Base-by-base conservation (phyloP, 768 basidiomycete species). In the Mrakia blollopis region DNA sequence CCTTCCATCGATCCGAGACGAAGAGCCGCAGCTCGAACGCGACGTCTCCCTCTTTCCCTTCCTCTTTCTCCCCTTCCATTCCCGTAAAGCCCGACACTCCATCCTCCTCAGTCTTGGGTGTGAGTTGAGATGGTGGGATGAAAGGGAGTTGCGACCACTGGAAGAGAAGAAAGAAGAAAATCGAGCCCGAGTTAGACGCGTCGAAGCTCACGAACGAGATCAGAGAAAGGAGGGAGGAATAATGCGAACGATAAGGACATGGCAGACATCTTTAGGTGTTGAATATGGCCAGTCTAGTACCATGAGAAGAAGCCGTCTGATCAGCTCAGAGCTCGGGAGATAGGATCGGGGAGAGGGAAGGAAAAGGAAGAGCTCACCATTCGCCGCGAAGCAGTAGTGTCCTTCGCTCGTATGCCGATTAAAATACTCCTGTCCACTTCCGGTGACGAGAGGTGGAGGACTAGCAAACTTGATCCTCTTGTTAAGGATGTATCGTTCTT, bases 201-300 rank as follows among this genome's bases (percentile, higher is more conserved):
- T 39, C 37, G 35, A 92, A 92, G 16, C 86, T 57, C 57, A 39
- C 47, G 41, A 68, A 67, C n/a, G 32, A 50, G 41, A n/a, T 2
- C 67, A 25, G 62, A 50, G 75, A 60, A 79, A 50, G 47, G 57
- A 28, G 14, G 32, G 50, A 62, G 61, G 21, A 71, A n/a, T n/a
- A n/a, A n/a, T 28, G 68, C 25, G n/a, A 60, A 72, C 44, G 14
- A 71, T 68, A 35, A 54, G 70, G 41, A 74, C 39, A 52, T 47
- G 69, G 28, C 57, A 54, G 25, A 68, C 73, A 10, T 47, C 47
- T 72, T 14, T 63, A 86, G 73, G 80, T 90, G 91, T 89, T 10
- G 91, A 92, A 83, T 94, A 94, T 0, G 92, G 92, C 92, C 92
- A 94, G 81, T 93, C 92, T 80, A 93, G 92, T 80, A 86, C 89